Evolutionary conservation across 208 protist genomes (phyloP).

Genomic region (Herpetomonas samuelpessoai): DNA sequence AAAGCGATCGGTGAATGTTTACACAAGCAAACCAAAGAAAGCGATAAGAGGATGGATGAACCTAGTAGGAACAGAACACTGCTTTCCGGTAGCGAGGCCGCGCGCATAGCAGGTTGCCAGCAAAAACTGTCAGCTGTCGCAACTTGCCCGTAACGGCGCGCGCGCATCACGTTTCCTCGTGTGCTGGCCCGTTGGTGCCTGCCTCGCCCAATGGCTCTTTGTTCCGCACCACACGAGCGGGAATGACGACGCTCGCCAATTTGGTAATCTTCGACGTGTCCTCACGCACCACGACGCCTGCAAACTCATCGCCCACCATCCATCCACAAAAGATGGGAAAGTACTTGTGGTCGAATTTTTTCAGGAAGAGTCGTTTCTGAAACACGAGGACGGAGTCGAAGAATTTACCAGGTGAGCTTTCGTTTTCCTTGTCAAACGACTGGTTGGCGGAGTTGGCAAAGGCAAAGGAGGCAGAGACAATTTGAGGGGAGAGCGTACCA

Average conservation of each 20-base stretch:
- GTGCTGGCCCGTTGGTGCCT: too few relatives aligned
- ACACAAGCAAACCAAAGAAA: too few relatives aligned
- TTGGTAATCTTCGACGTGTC: conserved; percentile 82
- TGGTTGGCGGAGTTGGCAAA: conserved; percentile 15
- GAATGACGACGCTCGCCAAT: conserved; percentile 53
- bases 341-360: conserved; percentile 70
- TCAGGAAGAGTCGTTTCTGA: conserved; percentile 63
- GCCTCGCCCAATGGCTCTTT: conserved; percentile 9
- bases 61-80: too few relatives aligned
- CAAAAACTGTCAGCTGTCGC: too few relatives aligned
- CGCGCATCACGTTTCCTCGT: too few relatives aligned
- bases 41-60: too few relatives aligned
- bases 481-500: conserved; percentile 3
- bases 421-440: conserved; percentile 46
- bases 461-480: conserved; percentile 10
- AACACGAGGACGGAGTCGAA: conserved; percentile 68
- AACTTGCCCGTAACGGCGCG: too few relatives aligned
- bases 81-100: too few relatives aligned
- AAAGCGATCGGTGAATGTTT: too few relatives aligned
- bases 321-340: conserved; percentile 82
- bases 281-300: conserved; percentile 69
- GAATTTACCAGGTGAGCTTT: conserved; percentile 54
- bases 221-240: conserved; percentile 54
- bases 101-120: too few relatives aligned
- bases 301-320: conserved; percentile 68